These are phyloP conservation scores for Myrmaecium sp. DNA, from an alignment of 2,329 filamentous ascomycete species.

Conservation along the genomic window DNA sequence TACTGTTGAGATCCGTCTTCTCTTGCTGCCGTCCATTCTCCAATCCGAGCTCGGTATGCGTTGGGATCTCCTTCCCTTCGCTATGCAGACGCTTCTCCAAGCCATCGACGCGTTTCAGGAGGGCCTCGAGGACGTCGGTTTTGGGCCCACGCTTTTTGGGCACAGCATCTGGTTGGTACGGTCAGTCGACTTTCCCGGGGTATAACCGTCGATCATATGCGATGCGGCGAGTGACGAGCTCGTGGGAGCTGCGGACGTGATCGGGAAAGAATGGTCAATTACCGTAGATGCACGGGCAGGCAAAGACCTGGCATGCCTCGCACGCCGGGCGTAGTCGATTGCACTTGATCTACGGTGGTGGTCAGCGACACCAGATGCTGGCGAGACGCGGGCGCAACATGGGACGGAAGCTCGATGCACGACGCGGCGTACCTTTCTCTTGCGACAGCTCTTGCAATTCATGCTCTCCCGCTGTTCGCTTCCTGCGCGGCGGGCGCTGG, in stretches of 20 bases:
- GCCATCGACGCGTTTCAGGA: constrained; percentile 72
- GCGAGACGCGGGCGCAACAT: constrained; percentile 4
- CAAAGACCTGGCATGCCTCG: constrained; percentile 78
- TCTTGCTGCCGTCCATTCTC: constrained; percentile 1
- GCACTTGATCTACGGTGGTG: constrained; percentile 60
- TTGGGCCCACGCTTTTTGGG: constrained; percentile 84
- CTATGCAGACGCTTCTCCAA: constrained; percentile 61
- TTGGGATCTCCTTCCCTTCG: constrained; percentile 27
- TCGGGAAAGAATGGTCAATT: no score
- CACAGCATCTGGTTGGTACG: constrained; percentile 63
- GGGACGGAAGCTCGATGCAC: neutral
- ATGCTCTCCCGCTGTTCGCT: constrained; percentile 75
- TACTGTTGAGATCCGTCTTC: neutral
- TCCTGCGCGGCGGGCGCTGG: constrained; percentile 49
- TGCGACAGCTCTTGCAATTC: constrained; percentile 91
- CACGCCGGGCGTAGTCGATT: constrained; percentile 71
- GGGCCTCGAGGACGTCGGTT: constrained; percentile 71
- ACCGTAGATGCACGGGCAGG: constrained; percentile 82
- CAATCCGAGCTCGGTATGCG: neutral
- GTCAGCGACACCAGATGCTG: constrained; percentile 7
- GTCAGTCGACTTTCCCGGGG: no score
- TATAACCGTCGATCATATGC: no score
- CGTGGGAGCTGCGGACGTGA: no score
- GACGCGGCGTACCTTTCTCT: constrained; percentile 55
- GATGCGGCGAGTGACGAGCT: no score